Evolutionary conservation across 2,329 filamentous ascomycete genomes (phyloP).

Genomic region (Stagonosporopsis cucurbitacearum): DNA sequence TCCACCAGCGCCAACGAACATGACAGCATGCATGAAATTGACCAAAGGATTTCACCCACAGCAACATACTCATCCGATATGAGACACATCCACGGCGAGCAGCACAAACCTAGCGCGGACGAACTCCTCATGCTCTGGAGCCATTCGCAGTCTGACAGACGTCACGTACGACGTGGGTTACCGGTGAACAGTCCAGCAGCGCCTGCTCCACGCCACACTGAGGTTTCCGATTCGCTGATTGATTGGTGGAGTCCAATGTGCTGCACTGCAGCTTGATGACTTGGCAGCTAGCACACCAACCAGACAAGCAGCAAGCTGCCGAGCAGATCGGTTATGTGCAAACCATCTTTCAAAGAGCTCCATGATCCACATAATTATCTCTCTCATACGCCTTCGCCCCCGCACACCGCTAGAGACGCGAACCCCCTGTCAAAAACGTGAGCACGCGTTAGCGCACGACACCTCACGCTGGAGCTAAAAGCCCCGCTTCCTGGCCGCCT

Average conservation of each 20-base stretch:
- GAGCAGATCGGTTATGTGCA: neutral
- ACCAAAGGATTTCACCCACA: neutral
- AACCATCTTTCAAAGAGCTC: neutral
- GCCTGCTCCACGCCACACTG: neutral
- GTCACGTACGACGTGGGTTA: slow-evolving; percentile 15
- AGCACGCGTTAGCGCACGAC: slow-evolving; percentile 16
- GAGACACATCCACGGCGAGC: neutral
- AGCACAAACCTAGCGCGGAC: slow-evolving; percentile 1
- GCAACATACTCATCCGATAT: neutral
- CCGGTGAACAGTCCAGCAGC: neutral
- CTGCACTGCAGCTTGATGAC: neutral
- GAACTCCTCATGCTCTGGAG: neutral
- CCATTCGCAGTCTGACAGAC: neutral
- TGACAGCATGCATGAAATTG: neutral
- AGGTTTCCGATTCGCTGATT: neutral
- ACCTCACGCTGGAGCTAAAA: neutral
- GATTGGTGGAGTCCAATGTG: neutral
- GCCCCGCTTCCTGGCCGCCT: slow-evolving; percentile 3
- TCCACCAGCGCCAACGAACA: neutral
- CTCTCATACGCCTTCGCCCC: neutral
- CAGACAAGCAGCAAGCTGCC: neutral
- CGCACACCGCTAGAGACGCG: slow-evolving; percentile 7
- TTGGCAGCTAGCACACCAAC: neutral
- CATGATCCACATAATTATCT: neutral
- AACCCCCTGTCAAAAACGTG: slow-evolving; percentile 17